Conservation (phyloP, 805 yeast species). For the Myxozyma sirexii region DNA sequence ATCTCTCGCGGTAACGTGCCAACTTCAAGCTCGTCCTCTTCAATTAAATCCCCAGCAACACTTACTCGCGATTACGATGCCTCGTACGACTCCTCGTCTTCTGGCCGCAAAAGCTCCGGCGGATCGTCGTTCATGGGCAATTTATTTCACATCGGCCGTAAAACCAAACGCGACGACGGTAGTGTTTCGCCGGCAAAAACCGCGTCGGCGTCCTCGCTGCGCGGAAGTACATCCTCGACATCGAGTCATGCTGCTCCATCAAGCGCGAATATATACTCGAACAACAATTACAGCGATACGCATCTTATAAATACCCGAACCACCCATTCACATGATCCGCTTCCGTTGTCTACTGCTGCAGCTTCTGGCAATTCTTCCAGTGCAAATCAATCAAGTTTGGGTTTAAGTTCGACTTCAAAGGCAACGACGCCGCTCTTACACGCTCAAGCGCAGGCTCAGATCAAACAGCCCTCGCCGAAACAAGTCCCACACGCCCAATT, state of each 20-base stretch:
- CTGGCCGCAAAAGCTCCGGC: constrained; percentile 8
- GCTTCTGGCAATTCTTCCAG: not conserved
- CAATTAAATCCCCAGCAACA: not conserved
- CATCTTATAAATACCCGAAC: constrained; percentile 12
- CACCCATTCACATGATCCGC: not conserved
- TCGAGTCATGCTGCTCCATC: not conserved
- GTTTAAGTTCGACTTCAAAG: too few species aligned
- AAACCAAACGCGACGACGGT: constrained; percentile 28
- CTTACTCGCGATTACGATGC: not conserved
- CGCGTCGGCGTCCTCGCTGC: not conserved
- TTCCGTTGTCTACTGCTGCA: not conserved
- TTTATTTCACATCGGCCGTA: constrained; percentile 29
- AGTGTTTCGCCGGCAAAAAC: constrained; percentile 18
- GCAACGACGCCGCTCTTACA: too few species aligned
- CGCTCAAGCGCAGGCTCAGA: not conserved
- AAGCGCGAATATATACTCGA: constrained; percentile 1
- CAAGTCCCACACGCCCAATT: constrained; percentile 10
- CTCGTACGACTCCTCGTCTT: not conserved
- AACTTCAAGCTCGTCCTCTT: not conserved
- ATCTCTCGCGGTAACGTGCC: not conserved
- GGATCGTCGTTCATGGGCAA: constrained; percentile 27
- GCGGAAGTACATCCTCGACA: not conserved
- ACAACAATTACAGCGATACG: constrained; percentile 25
- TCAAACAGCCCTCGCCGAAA: constrained; percentile 3
- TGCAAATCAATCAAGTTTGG: not conserved